A percentile compares a stretch with the other conserved stretches of the same genome.
phyloP scores from a whole-genome alignment of 2,329 filamentous ascomycete genomes.

The Trichothecium roseum region DNA sequence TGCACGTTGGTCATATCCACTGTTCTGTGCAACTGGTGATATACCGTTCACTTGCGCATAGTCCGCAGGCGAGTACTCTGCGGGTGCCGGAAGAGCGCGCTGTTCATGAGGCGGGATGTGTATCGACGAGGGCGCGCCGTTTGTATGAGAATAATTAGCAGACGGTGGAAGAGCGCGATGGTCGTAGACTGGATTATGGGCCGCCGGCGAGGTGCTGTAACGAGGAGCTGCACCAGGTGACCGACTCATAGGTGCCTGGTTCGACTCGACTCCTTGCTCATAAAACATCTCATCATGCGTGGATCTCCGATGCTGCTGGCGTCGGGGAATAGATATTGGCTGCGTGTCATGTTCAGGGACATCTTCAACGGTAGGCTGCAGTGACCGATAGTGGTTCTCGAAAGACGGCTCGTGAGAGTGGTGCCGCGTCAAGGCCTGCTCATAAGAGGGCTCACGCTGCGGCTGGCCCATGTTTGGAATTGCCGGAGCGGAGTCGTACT shows the following conservation, averaged over 20 bases:
- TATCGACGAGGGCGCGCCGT: neutral
- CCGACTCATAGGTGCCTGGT: conserved; percentile 31
- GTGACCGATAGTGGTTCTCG: conserved; percentile 35
- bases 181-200: no score
- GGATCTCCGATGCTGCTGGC: no score
- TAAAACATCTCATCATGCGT: conserved; percentile 24
- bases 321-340: no score
- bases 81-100: no score
- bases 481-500: conserved; percentile 36
- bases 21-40: no score
- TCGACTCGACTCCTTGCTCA: conserved; percentile 21
- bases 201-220: no score
- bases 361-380: conserved; percentile 56
- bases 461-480: conserved; percentile 15
- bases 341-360: conserved; percentile 33
- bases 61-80: no score
- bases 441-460: conserved; percentile 21
- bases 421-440: conserved; percentile 30
- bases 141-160: no score
- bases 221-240: conserved; percentile 13
- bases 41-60: no score
- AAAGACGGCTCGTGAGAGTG: conserved; percentile 39
- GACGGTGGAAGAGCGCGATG: no score
- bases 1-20: no score
- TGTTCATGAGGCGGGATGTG: conserved; percentile 2